These are phyloP conservation scores for Penicillium thymicola DNA, from an alignment of 2,329 filamentous ascomycete species.

Conservation along the genomic window DNA sequence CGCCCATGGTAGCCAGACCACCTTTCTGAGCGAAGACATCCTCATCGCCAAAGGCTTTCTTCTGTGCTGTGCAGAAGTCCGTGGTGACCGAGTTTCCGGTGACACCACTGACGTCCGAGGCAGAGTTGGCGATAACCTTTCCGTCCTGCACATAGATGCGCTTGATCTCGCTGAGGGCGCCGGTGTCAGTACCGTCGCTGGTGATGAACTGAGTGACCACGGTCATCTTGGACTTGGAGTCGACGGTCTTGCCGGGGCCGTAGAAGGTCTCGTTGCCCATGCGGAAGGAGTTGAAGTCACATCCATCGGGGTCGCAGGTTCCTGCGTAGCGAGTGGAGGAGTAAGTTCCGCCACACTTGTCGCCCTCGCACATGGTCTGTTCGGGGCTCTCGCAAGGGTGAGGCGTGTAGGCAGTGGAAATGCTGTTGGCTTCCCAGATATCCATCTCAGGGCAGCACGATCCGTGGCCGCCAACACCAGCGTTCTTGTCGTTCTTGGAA, in stretches of 20 bases:
- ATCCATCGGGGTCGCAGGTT: conserved; percentile 66
- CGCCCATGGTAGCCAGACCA: conserved; percentile 55
- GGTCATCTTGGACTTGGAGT: conserved; percentile 59
- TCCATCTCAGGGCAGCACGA: conserved; percentile 69
- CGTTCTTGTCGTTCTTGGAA: conserved; percentile 54
- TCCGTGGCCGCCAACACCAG: conserved; percentile 53
- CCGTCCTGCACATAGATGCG: conserved; percentile 65
- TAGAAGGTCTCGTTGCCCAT: conserved; percentile 63
- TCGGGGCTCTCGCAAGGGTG: conserved; percentile 58
- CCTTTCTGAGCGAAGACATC: conserved; percentile 55
- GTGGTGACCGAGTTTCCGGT: conserved; percentile 55
- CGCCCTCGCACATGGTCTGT: conserved; percentile 51
- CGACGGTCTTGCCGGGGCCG: conserved; percentile 57
- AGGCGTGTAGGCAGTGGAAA: conserved; percentile 63
- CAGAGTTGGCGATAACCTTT: conserved; percentile 56
- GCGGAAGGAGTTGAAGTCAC: conserved; percentile 68
- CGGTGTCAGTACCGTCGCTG: conserved; percentile 47
- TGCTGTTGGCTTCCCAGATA: conserved; percentile 67
- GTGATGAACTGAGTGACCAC: conserved; percentile 67
- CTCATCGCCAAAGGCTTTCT: conserved; percentile 55
- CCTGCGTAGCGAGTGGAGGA: conserved; percentile 57
- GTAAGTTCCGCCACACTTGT: conserved; percentile 54
- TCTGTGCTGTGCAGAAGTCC: conserved; percentile 56
- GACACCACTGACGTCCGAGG: conserved; percentile 47
- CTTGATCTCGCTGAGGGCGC: conserved; percentile 58